Base-by-base conservation (phyloP, 2,329 filamentous ascomycete genomes). In the Aspergillus ochraceoroseus region DNA sequence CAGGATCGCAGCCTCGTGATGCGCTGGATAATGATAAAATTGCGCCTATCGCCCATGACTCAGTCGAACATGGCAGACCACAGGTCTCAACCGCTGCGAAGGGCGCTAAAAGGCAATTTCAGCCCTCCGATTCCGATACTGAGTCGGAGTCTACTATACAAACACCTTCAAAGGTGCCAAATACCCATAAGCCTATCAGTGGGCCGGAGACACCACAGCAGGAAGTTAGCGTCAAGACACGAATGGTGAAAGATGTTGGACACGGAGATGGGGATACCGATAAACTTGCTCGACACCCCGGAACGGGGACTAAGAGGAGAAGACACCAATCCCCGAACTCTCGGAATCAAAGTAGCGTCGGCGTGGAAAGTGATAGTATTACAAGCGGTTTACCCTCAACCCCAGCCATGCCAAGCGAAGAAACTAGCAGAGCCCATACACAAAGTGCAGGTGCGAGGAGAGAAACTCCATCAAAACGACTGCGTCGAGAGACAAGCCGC, bases 131-230 rank as follows among this genome's bases (percentile, higher is more conserved):
- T 9, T 32, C 40, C 3, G 49, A 35, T 12, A 17, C 14, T n/a
- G 38, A 40, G 13, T 4, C 36, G 11, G 39, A 8, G 14, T 25
- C 20, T 11, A 18, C 7, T 9, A 9, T 22, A 19, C 23, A 5
- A 7, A 19, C 14, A 17, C 32, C 44, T 17, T 27, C 44, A 4
- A 61, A 59, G 42, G 44, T 49, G 29, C 42, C 38, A 18, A 49
- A 48, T 18, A 29, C 53, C 14, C 44, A 45, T 20, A 43, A 42
- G 31, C 17, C 31, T 18, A 34, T 38, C 13, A 25, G 1, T 18
- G 32, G 20, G 14, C 32, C 17, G 12, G n/a, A 17, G 19, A 30
- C 2, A 1, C 20, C 23, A 7, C 36, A 32, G 17, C 5, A 29
- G 4, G 30, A 17, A 6, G 12, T 8, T 12, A 17, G 15, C 7